phyloP scores from a whole-genome alignment of 345 rosid species.

The Arabidopsis thaliana region DNA sequence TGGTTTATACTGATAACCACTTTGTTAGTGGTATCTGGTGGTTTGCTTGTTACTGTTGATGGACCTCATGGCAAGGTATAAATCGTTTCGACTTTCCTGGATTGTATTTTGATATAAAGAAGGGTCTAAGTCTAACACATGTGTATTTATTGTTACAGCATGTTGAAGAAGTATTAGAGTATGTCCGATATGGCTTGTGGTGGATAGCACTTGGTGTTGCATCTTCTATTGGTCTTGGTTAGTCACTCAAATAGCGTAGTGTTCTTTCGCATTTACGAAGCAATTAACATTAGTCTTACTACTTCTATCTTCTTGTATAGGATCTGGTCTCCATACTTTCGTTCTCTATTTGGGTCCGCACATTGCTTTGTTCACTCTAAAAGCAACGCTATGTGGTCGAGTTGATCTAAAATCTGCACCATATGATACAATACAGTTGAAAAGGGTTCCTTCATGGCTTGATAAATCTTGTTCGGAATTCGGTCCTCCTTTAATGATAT shows the following conservation, averaged over 20 bases:
- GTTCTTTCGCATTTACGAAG: not conserved
- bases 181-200: constrained; percentile 79
- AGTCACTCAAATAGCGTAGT: too few species aligned
- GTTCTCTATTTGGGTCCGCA: constrained; percentile 99
- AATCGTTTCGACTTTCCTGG: not conserved
- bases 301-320: constrained; percentile 46
- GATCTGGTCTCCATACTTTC: constrained; percentile 98
- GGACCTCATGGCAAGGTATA: constrained; percentile 92
- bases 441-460: constrained; percentile 81
- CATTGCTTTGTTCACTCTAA: constrained; percentile 82
- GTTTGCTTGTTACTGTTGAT: constrained; percentile 71
- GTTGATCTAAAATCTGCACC: constrained; percentile 91
- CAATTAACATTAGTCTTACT: not conserved
- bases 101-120: not conserved
- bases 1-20: constrained; percentile 67
- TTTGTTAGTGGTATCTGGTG: constrained; percentile 34
- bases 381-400: constrained; percentile 76
- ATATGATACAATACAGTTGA: constrained; percentile 66
- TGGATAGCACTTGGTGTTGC: constrained; percentile 98
- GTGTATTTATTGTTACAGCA: constrained; percentile 57
- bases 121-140: not conserved
- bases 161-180: constrained; percentile 72
- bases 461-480: constrained; percentile 84
- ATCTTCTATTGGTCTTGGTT: constrained; percentile 99
- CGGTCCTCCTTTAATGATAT: constrained; percentile 71